phyloP scores from a whole-genome alignment of 495 filamentous ascomycete species.

The Hyaloscypha variabilis region DNA sequence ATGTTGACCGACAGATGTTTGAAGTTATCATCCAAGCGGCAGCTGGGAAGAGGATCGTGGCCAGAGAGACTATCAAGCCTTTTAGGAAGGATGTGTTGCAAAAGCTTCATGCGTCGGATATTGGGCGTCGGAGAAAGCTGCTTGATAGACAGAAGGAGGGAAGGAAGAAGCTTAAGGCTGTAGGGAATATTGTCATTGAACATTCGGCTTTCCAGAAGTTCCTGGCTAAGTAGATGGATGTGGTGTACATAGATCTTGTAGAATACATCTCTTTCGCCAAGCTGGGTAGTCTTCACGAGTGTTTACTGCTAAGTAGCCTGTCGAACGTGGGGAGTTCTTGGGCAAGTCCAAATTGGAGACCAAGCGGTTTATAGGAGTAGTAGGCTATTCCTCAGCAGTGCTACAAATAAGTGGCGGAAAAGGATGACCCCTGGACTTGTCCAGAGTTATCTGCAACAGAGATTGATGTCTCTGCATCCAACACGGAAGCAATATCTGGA shows the following conservation, averaged over 20 bases:
- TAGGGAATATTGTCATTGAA: constrained; percentile 86
- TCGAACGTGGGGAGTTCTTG: too few relatives aligned
- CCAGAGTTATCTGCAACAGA: too few relatives aligned
- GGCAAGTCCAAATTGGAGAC: too few relatives aligned
- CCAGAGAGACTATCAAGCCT: constrained; percentile 93
- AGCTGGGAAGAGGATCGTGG: constrained; percentile 80
- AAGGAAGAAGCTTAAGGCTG: constrained; percentile 76
- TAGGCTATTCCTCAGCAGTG: too few relatives aligned
- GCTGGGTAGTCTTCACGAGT: too few relatives aligned
- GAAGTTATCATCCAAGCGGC: constrained; percentile 95
- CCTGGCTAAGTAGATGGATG: constrained; percentile 51
- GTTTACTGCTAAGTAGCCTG: too few relatives aligned
- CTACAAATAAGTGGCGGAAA: too few relatives aligned
- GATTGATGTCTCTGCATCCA: too few relatives aligned
- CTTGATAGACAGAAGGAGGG: constrained; percentile 98
- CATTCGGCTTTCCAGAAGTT: constrained; percentile 94
- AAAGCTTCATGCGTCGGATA: constrained; percentile 92
- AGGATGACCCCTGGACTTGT: too few relatives aligned
- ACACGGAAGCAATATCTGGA: too few relatives aligned
- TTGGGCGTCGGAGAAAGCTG: constrained; percentile 79
- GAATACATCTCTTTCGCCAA: not conserved
- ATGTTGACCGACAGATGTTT: constrained; percentile 94
- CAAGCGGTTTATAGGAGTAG: too few relatives aligned
- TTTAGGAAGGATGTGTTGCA: constrained; percentile 93
- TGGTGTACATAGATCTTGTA: not conserved